phyloP scores from a whole-genome alignment of 495 filamentous ascomycete species.

The Xylaria acuta region DNA sequence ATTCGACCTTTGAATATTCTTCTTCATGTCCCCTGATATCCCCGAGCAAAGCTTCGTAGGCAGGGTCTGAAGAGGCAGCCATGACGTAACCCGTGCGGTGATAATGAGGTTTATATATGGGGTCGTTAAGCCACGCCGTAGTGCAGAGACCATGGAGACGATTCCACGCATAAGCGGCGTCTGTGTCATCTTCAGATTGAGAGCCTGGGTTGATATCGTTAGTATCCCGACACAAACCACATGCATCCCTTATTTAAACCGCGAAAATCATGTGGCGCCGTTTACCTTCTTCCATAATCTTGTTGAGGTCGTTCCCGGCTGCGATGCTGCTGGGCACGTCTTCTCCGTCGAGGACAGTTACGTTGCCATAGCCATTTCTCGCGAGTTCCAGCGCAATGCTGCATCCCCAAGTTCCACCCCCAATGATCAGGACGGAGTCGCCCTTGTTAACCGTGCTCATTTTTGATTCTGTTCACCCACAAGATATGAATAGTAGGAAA shows the following conservation, averaged over 20 bases:
- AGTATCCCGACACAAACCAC: conserved; percentile 16
- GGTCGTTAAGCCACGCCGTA: conserved; percentile 55
- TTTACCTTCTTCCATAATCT: conserved; percentile 61
- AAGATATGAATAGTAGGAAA: neutral
- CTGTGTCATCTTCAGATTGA: conserved; percentile 32
- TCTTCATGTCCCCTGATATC: conserved; percentile 49
- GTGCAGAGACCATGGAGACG: conserved; percentile 47
- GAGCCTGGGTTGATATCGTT: conserved; percentile 17
- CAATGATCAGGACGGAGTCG: conserved; percentile 41
- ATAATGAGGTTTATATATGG: conserved; percentile 56
- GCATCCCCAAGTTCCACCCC: conserved; percentile 60
- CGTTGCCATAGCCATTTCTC: conserved; percentile 53
- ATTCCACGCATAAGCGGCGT: conserved; percentile 45
- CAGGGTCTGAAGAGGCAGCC: conserved; percentile 46
- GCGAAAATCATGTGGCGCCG: neutral
- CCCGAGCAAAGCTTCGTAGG: conserved; percentile 33
- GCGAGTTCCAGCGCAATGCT: conserved; percentile 59
- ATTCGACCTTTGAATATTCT: conserved; percentile 39
- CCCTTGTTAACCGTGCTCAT: conserved; percentile 18
- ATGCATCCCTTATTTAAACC: neutral
- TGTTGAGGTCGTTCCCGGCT: conserved; percentile 63
- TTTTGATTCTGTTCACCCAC: neutral
- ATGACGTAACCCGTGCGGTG: conserved; percentile 56
- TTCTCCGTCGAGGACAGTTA: conserved; percentile 56
- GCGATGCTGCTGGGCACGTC: conserved; percentile 54